These are phyloP conservation scores for Drechslerella dactyloides DNA, from an alignment of 2,329 filamentous ascomycete genomes.

Conservation along the genomic window DNA sequence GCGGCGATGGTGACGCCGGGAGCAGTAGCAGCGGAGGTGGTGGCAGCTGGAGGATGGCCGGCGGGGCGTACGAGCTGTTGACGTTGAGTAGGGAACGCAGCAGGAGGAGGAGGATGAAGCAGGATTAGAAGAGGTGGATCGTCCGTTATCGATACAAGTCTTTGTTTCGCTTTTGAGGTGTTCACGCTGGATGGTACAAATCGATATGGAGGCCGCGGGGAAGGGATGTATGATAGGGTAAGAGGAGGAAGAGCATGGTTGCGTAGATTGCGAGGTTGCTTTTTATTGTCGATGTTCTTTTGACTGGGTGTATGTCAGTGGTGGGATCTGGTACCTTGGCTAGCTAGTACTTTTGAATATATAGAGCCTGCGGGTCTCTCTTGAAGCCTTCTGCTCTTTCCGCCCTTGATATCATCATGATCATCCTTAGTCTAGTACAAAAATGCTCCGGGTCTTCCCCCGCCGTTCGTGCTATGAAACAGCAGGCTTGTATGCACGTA, in stretches of 20 bases:
- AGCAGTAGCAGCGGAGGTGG: slow-evolving; percentile 19
- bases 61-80: slow-evolving; percentile 30
- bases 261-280: background rate
- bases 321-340: too few relatives aligned
- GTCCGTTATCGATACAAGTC: slow-evolving; percentile 50
- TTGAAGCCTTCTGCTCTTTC: too few relatives aligned
- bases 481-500: too few relatives aligned
- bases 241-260: background rate
- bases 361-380: too few relatives aligned
- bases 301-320: too few relatives aligned
- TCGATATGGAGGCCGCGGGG: slow-evolving; percentile 5
- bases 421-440: too few relatives aligned
- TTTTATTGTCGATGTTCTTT: slow-evolving; percentile 14
- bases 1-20: slow-evolving; percentile 11
- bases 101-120: slow-evolving; percentile 28
- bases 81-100: slow-evolving; percentile 15
- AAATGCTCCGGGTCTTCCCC: too few relatives aligned
- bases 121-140: slow-evolving; percentile 40
- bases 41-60: slow-evolving; percentile 22
- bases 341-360: too few relatives aligned
- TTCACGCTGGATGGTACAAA: too few relatives aligned
- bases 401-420: too few relatives aligned
- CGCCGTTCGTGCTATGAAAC: too few relatives aligned
- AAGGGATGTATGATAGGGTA: background rate
- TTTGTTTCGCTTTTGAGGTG: slow-evolving; percentile 16